Conservation (phyloP, 108 stramenopile species). For the Halocafeteria seosinensis region DNA sequence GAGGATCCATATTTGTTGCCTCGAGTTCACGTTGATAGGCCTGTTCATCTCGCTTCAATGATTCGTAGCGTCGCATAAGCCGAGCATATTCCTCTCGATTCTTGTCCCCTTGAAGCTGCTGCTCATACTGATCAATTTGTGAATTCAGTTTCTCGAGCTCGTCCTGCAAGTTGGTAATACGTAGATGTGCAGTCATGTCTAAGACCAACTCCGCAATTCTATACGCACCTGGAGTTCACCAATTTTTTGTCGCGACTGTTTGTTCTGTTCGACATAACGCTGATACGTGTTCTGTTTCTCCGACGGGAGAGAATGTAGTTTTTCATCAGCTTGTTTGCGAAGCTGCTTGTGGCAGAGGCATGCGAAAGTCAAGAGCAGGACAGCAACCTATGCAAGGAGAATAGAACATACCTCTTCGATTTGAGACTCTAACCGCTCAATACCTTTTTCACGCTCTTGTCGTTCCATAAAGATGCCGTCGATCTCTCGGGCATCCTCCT, state of each 20-base stretch:
- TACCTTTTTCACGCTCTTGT: constrained; percentile 27
- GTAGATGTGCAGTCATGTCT: neutral
- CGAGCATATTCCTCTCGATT: constrained; percentile 14
- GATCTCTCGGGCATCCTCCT: constrained; percentile 25
- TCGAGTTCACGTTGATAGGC: constrained; percentile 30
- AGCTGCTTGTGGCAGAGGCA: no score
- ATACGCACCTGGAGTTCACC: no score
- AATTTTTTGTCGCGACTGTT: no score
- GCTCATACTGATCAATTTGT: neutral
- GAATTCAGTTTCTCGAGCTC: neutral
- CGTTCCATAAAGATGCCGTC: constrained; percentile 37
- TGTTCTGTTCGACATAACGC: no score
- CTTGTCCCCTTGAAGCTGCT: neutral
- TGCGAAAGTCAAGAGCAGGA: no score
- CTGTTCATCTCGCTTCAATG: constrained; percentile 21
- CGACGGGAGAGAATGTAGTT: constrained; percentile 32
- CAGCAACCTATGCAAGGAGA: no score
- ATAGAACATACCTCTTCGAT: no score
- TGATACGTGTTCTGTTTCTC: no score
- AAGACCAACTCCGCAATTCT: no score
- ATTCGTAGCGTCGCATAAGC: constrained; percentile 6
- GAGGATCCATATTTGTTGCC: constrained; percentile 35
- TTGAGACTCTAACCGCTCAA: constrained; percentile 23
- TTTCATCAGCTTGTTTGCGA: constrained; percentile 26
- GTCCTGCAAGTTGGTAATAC: neutral